Evolutionary conservation across 208 protist species (phyloP), one percentile per base, ranked within the genome.

Genomic region (Trypanosoma vivax): DNA sequence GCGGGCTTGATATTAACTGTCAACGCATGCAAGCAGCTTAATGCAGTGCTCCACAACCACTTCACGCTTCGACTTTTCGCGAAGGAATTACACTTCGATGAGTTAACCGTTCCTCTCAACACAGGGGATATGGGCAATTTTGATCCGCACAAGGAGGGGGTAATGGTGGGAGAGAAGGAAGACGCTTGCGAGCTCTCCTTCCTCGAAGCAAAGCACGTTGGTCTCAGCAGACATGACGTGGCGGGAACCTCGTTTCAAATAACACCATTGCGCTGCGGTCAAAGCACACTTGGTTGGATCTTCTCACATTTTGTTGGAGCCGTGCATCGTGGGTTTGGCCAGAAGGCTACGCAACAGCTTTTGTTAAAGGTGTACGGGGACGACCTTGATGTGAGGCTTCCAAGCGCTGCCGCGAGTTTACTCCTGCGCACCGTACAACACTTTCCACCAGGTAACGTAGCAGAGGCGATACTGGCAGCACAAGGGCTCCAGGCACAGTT

Each of bases 281-380:
- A 93, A 54, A 90, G 76, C 48, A 50, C 79, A 2, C 60, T 93
- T 10, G 86, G 82, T 3, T 93, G 86, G 82, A 77, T 83, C 29
- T 78, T 93, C 40, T 90, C 82, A 0, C 86, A 93, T 39, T 90
- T 93, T 55, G 54, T 93, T 21, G 86, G 82, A 14, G 77, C 79
- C 1, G 34, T 88, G 9, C 74, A 90, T n/a, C 57, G 71, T 25
- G 46, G 34, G 2, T 74, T 78, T 19, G 84, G 80, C 33, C 16
- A 14, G 0, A 48, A 50, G 0, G 66, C 57, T 0, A 59, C 56
- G 14, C 33, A 37, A 16, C 28, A 16, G 9, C 48, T 79, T 4
- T 56, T 92, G 40, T 61, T 77, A 24, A 39, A 65, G 19, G 35
- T 79, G 5, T 88, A 81, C 52, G 56, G 49, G 5, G 45, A 79